Percentiles rank a stretch among this genome's conserved stretches.
These are phyloP conservation scores for Hypsizygus marmoreus DNA, from an alignment of 768 basidiomycete genomes.

Conservation along the genomic window DNA sequence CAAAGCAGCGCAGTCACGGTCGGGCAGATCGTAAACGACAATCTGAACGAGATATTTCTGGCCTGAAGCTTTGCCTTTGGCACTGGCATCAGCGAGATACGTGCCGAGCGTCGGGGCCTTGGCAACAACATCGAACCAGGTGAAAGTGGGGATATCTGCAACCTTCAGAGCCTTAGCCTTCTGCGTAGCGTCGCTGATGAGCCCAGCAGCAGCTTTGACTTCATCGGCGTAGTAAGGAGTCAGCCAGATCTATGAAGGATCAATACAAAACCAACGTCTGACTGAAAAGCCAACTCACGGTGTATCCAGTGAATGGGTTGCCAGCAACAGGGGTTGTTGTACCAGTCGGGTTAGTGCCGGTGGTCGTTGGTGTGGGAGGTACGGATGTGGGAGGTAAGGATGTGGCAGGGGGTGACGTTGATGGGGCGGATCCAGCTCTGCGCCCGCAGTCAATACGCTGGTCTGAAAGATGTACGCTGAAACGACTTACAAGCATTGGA, in stretches of 20 bases:
- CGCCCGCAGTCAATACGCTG: not conserved
- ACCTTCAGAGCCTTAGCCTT: slow-evolving; percentile 53
- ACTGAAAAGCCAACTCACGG: slow-evolving; percentile 26
- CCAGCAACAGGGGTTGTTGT: slow-evolving; percentile 43
- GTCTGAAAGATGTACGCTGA: not conserved
- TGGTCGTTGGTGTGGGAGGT: slow-evolving; percentile 19
- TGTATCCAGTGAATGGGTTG: slow-evolving; percentile 56
- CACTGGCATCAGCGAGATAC: slow-evolving; percentile 55
- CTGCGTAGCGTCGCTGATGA: slow-evolving; percentile 49
- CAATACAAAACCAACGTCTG: not conserved
- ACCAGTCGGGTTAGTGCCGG: slow-evolving; percentile 21
- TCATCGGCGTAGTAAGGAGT: slow-evolving; percentile 60
- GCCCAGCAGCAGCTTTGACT: slow-evolving; percentile 48
- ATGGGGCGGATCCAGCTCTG: slow-evolving; percentile 19
- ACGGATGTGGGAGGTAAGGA: slow-evolving; percentile 11
- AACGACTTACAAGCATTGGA: slow-evolving; percentile 40
- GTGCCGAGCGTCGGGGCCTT: slow-evolving; percentile 57
- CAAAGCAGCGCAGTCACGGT: slow-evolving; percentile 66
- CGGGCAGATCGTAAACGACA: slow-evolving; percentile 61
- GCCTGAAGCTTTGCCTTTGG: slow-evolving; percentile 46
- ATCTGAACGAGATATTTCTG: slow-evolving; percentile 53
- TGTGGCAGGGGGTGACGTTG: slow-evolving; percentile 17
- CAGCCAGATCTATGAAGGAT: slow-evolving; percentile 42
- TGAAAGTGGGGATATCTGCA: slow-evolving; percentile 63
- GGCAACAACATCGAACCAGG: slow-evolving; percentile 58